phyloP scores from a whole-genome alignment of 2,329 filamentous ascomycete genomes.

The Alternaria solani region DNA sequence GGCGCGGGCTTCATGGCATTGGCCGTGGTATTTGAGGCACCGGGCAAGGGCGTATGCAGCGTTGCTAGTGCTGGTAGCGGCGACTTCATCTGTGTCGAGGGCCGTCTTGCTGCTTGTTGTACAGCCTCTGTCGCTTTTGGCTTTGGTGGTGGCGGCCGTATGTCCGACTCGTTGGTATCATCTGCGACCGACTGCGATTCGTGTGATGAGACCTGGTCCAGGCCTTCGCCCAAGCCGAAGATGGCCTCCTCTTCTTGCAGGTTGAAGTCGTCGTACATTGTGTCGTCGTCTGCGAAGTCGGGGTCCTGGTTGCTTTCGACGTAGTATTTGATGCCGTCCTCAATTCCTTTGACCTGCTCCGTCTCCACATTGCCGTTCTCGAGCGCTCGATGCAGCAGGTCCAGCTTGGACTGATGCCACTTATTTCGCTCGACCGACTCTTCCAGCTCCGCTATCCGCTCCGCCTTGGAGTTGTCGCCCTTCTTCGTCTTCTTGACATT shows the following conservation, averaged over 20 bases:
- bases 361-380: slow-evolving; percentile 92
- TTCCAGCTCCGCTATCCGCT: slow-evolving; percentile 87
- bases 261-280: slow-evolving; percentile 92
- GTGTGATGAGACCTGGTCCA: slow-evolving; percentile 91
- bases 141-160: slow-evolving; percentile 59
- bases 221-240: slow-evolving; percentile 81
- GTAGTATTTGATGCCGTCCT: slow-evolving; percentile 95
- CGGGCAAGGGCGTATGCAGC: slow-evolving; percentile 76
- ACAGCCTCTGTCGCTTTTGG: slow-evolving; percentile 69
- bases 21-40: slow-evolving; percentile 66
- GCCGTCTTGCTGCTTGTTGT: slow-evolving; percentile 67
- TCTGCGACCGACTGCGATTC: slow-evolving; percentile 93
- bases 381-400: slow-evolving; percentile 85
- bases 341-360: slow-evolving; percentile 84
- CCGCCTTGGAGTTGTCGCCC: slow-evolving; percentile 77
- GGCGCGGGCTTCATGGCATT: slow-evolving; percentile 91
- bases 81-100: slow-evolving; percentile 92
- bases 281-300: slow-evolving; percentile 93
- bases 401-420: slow-evolving; percentile 93
- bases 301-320: slow-evolving; percentile 87
- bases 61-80: slow-evolving; percentile 92
- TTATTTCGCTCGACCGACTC: slow-evolving; percentile 88
- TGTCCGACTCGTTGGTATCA: slow-evolving; percentile 70
- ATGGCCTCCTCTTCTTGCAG: slow-evolving; percentile 90
- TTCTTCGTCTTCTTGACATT: slow-evolving; percentile 96